Percentiles rank a stretch among this genome's conserved stretches.
These are phyloP conservation scores for Moesziomyces globuligerus DNA, from an alignment of 1,284 basidiomycete species.

Conservation along the genomic window DNA sequence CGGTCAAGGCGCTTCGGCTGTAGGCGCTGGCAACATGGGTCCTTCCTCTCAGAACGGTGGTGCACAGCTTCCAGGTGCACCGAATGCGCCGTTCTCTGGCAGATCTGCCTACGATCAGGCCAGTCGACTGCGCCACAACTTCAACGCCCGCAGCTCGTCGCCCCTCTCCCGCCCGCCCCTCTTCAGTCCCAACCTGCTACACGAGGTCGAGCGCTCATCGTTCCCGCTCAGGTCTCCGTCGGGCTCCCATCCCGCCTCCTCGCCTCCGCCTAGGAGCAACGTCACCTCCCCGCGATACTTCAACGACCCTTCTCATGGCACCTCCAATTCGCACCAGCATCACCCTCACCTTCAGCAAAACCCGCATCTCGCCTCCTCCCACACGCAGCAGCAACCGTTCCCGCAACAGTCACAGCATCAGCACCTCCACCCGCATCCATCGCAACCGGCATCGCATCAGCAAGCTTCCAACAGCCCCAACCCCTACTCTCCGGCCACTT, in stretches of 20 bases:
- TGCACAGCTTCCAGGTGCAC: too few relatives aligned
- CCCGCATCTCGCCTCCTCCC: slow-evolving; percentile 6
- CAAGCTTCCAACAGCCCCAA: slow-evolving; percentile 1
- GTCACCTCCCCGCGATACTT: slow-evolving; percentile 42
- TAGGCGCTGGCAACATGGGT: too few relatives aligned
- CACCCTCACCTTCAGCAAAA: slow-evolving; percentile 12
- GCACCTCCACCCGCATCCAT: slow-evolving; percentile 11
- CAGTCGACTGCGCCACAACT: slow-evolving; percentile 35
- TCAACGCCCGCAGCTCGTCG: slow-evolving; percentile 42
- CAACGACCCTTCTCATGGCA: slow-evolving; percentile 14
- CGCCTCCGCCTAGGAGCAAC: slow-evolving; percentile 38
- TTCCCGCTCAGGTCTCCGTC: slow-evolving; percentile 28
- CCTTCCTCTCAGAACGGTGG: too few relatives aligned
- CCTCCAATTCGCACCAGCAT: slow-evolving; percentile 20
- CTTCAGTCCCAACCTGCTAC: slow-evolving; percentile 37
- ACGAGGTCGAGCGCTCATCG: slow-evolving; percentile 26
- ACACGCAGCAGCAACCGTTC: slow-evolving; percentile 4
- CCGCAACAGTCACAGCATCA: slow-evolving; percentile 7
- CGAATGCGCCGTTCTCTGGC: neutral
- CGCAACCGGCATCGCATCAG: slow-evolving; percentile 8
- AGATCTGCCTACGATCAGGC: slow-evolving; percentile 27
- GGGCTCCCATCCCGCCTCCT: slow-evolving; percentile 32
- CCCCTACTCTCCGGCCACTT: slow-evolving; percentile 5
- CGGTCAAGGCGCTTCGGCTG: neutral
- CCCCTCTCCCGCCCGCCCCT: slow-evolving; percentile 39